Percentiles rank a stretch among this genome's conserved stretches.
Evolutionary conservation across 78 protist species (phyloP).

Genomic region (Pigoraptor vietnamica): DNA sequence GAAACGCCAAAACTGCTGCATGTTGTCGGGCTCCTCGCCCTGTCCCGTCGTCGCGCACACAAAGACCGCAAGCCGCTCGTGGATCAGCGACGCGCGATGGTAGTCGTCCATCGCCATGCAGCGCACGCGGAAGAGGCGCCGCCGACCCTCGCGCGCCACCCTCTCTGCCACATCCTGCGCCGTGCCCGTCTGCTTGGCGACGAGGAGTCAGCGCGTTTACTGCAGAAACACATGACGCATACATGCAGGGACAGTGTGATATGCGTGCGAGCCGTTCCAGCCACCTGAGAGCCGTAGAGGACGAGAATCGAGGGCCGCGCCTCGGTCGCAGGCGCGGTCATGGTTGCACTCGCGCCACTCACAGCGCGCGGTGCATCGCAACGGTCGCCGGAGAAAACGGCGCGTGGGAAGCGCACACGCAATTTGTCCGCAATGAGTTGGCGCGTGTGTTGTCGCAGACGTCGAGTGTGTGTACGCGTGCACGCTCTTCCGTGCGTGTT

Average conservation of each 20-base stretch:
- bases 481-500: no score
- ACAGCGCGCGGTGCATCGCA: no score
- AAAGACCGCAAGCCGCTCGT: neutral
- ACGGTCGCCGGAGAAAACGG: no score
- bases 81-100: neutral
- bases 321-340: neutral
- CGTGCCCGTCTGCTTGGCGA: conserved; percentile 34
- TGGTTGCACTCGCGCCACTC: neutral
- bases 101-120: conserved; percentile 15
- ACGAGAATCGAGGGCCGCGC: neutral
- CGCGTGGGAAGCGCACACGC: no score
- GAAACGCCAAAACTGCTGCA: conserved; percentile 34
- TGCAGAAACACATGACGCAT: neutral
- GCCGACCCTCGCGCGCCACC: conserved; percentile 24
- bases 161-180: conserved; percentile 58
- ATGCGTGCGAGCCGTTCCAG: no score
- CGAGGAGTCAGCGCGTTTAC: neutral
- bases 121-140: neutral
- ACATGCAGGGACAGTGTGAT: no score
- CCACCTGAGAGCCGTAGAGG: neutral
- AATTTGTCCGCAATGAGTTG: no score
- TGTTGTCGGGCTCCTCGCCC: conserved; percentile 42
- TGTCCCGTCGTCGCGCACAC: conserved; percentile 49
- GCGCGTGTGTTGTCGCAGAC: no score
- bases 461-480: no score